Evolutionary conservation across 2,329 filamentous ascomycete genomes (phyloP).

Genomic region (Verticillium nubilum): DNA sequence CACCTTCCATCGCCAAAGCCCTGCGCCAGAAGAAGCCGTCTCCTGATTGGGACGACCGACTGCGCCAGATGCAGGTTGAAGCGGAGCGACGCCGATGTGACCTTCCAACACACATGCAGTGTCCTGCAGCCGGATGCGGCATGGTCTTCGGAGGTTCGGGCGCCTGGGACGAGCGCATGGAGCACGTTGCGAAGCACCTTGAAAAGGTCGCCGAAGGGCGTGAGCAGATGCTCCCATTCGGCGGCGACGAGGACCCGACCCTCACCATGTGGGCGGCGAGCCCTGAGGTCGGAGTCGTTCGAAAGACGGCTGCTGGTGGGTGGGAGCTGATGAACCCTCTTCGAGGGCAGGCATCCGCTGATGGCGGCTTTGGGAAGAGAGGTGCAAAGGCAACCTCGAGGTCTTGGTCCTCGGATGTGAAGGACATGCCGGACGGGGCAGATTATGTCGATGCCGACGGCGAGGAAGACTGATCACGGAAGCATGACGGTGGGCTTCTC

Average conservation of each 20-base stretch:
- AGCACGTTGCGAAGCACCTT: conserved; percentile 79
- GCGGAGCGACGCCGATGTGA: conserved; percentile 58
- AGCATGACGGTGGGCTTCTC: neutral
- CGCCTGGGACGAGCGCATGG: conserved; percentile 79
- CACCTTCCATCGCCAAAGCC: conserved; percentile 34
- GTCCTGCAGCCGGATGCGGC: conserved; percentile 57
- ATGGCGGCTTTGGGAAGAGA: neutral
- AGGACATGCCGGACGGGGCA: conserved; percentile 1
- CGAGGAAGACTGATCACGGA: conserved; percentile 7
- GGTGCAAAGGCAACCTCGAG: neutral
- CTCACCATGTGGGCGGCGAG: conserved; percentile 35
- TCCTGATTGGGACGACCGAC: conserved; percentile 42
- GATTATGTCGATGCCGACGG: conserved; percentile 12
- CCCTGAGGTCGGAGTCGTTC: conserved; percentile 30
- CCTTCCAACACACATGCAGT: conserved; percentile 55
- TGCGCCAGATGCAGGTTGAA: conserved; percentile 49
- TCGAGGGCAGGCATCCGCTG: conserved; percentile 1
- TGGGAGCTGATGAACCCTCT: conserved; percentile 30
- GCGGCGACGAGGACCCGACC: conserved; percentile 28
- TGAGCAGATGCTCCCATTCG: conserved; percentile 28
- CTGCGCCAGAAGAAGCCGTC: conserved; percentile 27
- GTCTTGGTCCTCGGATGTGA: no score
- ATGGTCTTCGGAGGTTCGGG: conserved; percentile 52
- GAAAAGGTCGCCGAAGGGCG: conserved; percentile 43
- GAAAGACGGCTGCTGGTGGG: conserved; percentile 9